Conservation (phyloP, 2,329 filamentous ascomycete genomes). For the Trichoderma asperellum region DNA sequence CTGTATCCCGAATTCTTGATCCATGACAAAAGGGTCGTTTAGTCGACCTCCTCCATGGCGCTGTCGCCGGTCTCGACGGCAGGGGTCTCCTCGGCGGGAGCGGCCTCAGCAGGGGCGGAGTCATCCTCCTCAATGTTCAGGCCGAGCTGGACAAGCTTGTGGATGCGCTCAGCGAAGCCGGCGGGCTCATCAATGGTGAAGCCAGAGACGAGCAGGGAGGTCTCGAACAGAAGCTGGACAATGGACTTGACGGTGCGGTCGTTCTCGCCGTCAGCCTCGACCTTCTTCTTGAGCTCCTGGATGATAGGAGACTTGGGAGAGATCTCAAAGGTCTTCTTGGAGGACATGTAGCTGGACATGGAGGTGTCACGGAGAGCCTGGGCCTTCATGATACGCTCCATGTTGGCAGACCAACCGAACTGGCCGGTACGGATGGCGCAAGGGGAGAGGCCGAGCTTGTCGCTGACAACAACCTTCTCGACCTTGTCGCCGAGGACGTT, state of each 20-base stretch:
- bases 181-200: slow-evolving; percentile 99
- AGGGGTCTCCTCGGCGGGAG: slow-evolving; percentile 64
- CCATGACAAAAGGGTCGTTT: slow-evolving; percentile 47
- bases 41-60: slow-evolving; percentile 99
- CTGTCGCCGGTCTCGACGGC: slow-evolving; percentile 75
- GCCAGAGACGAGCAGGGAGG: slow-evolving; percentile 94
- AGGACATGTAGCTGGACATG: slow-evolving; percentile 99
- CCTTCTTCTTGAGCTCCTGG: slow-evolving; percentile 99
- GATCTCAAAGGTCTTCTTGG: slow-evolving; percentile 99
- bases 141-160: slow-evolving; percentile 98
- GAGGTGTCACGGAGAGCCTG: slow-evolving; percentile 99
- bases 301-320: slow-evolving; percentile 98
- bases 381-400: slow-evolving; percentile 99
- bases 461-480: slow-evolving; percentile 98
- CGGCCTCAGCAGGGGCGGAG: slow-evolving; percentile 65
- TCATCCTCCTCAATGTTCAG: slow-evolving; percentile 96
- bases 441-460: slow-evolving; percentile 93
- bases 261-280: slow-evolving; percentile 95
- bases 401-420: slow-evolving; percentile 99
- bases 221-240: slow-evolving; percentile 98
- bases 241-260: slow-evolving; percentile 99
- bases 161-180: slow-evolving; percentile 97
- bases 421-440: slow-evolving; percentile 99
- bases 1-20: slow-evolving; percentile 43
- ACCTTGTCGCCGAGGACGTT: slow-evolving; percentile 99